phyloP scores from a whole-genome alignment of 768 basidiomycete genomes.

The Boletellus sp. region DNA sequence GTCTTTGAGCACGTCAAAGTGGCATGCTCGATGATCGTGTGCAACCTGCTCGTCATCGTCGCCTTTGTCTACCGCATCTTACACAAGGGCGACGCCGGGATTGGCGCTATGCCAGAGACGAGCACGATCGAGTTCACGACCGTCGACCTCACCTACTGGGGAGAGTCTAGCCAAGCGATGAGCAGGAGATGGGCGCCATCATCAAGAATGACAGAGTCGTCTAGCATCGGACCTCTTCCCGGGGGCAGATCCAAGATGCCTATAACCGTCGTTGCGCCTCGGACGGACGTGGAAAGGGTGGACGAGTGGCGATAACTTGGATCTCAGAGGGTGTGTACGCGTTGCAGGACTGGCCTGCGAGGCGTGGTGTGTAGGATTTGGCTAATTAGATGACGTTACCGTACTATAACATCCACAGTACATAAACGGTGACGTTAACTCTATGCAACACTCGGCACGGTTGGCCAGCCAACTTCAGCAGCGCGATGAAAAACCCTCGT shows the following conservation, averaged over 20 bases:
- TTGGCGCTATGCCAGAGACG: neutral
- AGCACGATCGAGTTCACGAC: constrained; percentile 13
- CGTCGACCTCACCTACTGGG: constrained; percentile 3
- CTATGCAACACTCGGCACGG: too few species aligned
- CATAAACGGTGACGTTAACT: too few species aligned
- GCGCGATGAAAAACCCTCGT: too few species aligned
- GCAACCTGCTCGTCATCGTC: constrained; percentile 25
- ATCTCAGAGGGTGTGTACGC: too few species aligned
- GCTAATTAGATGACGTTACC: too few species aligned
- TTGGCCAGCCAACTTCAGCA: too few species aligned
- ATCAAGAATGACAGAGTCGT: neutral
- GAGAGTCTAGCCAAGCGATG: neutral
- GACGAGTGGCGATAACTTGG: neutral
- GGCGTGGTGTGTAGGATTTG: too few species aligned
- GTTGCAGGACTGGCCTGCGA: neutral
- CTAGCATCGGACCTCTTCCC: constrained; percentile 9
- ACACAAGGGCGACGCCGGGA: neutral
- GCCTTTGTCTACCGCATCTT: constrained; percentile 16
- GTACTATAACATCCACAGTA: too few species aligned
- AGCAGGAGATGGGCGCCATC: neutral
- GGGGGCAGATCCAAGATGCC: neutral
- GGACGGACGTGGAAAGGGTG: neutral
- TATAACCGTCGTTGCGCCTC: neutral
- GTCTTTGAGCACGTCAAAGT: constrained; percentile 23
- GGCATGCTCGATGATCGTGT: constrained; percentile 18